Evolutionary conservation across 345 rosid genomes (phyloP).

Genomic region (Turnera subulata): DNA sequence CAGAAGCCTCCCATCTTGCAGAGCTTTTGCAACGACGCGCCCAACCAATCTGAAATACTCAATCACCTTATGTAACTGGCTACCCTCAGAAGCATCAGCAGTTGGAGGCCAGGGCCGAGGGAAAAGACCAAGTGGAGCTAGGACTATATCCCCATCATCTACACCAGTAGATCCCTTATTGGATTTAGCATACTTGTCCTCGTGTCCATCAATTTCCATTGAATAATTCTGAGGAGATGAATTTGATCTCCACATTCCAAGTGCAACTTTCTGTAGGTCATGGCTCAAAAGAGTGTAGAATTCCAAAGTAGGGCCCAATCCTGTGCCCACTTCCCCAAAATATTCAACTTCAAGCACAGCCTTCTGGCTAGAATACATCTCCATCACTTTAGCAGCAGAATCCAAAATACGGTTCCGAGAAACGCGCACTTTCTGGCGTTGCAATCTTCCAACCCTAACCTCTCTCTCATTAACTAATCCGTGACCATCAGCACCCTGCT

Average conservation of each 20-base stretch:
- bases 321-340: conserved; percentile 99
- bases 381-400: conserved; percentile 99
- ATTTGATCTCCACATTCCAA: conserved; percentile 94
- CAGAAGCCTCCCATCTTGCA: conserved; percentile 97
- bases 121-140: conserved; percentile 87
- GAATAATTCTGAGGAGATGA: conserved; percentile 39
- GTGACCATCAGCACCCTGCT: conserved; percentile 96
- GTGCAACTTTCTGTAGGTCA: conserved; percentile 75
- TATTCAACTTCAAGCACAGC: conserved; percentile 99
- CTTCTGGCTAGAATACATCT: conserved; percentile 98
- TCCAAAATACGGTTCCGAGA: conserved; percentile 93
- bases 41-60: conserved; percentile 92
- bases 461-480: conserved; percentile 86
- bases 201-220: conserved; percentile 61
- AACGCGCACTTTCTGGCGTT: conserved; percentile 99
- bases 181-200: conserved; percentile 40
- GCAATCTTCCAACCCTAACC: conserved; percentile 88
- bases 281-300: conserved; percentile 95
- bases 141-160: conserved; percentile 46
- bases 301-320: conserved; percentile 97
- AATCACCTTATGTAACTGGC: conserved; percentile 57
- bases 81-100: conserved; percentile 69
- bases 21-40: conserved; percentile 98
- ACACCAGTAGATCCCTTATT: conserved; percentile 22
- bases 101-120: conserved; percentile 91